Evolutionary conservation across 805 yeast genomes (phyloP).

Genomic region (Tetrapisispora fleetii): DNA sequence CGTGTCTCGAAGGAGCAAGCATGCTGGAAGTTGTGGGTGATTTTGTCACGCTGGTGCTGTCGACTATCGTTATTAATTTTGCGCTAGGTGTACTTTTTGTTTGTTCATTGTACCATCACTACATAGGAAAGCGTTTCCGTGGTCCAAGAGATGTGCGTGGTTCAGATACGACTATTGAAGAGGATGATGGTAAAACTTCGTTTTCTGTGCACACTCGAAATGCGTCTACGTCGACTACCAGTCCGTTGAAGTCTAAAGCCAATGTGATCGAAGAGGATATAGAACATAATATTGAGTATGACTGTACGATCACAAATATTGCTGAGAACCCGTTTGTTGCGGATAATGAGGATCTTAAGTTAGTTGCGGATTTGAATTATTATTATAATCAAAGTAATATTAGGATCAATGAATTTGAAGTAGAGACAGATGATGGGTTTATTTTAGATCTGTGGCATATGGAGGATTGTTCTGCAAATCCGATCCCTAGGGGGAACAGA

Average conservation of each 20-base stretch:
- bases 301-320: slow-evolving; percentile 20
- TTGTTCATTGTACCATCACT: slow-evolving; percentile 26
- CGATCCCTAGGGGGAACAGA: slow-evolving; percentile 17
- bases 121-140: slow-evolving; percentile 16
- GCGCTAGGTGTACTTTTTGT: slow-evolving; percentile 21
- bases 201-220: not conserved
- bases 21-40: not conserved
- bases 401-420: slow-evolving; percentile 45
- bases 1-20: not conserved
- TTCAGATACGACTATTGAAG: slow-evolving; percentile 14
- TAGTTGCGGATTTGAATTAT: slow-evolving; percentile 50
- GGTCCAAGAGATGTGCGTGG: slow-evolving; percentile 26
- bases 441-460: slow-evolving; percentile 52
- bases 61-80: slow-evolving; percentile 6
- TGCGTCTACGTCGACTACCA: slow-evolving; percentile 1
- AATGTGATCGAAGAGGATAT: slow-evolving; percentile 13
- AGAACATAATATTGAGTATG: slow-evolving; percentile 22
- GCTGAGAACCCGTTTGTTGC: slow-evolving; percentile 22
- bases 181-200: not conserved
- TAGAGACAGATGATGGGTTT: slow-evolving; percentile 75
- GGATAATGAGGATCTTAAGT: slow-evolving; percentile 22
- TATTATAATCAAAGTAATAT: slow-evolving; percentile 57
- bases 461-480: slow-evolving; percentile 3
- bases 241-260: not conserved
- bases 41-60: slow-evolving; percentile 1